A percentile compares a stretch with the other conserved stretches of the same genome.
phyloP scores from a whole-genome alignment of 2,329 filamentous ascomycete species.

The Elsinoe fawcettii region DNA sequence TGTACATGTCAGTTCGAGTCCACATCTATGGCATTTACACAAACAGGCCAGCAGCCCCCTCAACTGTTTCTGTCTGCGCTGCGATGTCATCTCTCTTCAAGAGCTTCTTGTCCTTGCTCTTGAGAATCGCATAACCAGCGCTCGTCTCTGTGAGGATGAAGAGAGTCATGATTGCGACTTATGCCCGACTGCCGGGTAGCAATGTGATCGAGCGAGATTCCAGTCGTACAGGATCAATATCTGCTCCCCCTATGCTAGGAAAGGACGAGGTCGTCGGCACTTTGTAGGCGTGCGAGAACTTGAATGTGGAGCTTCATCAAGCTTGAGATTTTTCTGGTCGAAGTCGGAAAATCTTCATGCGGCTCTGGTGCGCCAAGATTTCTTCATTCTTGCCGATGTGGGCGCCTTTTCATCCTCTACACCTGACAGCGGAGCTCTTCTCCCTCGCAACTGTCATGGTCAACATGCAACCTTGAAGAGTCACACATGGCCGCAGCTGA shows the following conservation, averaged over 20 bases:
- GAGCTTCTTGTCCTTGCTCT: conserved; percentile 97
- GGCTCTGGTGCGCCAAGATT: conserved; percentile 8
- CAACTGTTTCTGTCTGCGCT: conserved; percentile 66
- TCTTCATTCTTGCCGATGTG: not conserved
- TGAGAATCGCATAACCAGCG: conserved; percentile 96
- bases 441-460: not conserved
- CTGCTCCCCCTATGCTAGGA: not conserved
- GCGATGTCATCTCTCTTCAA: conserved; percentile 77
- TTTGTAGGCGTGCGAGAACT: not conserved
- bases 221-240: not conserved
- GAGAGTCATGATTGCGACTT: conserved; percentile 36
- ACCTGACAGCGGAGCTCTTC: not conserved
- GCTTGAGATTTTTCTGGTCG: conserved; percentile 8
- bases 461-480: not conserved
- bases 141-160: conserved; percentile 92
- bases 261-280: not conserved
- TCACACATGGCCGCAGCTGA: conserved; percentile 15
- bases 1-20: not conserved
- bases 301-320: conserved; percentile 4
- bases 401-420: not conserved
- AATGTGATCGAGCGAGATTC: no score
- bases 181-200: not conserved
- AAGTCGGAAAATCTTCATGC: conserved; percentile 15
- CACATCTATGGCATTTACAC: conserved; percentile 29
- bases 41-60: conserved; percentile 72